phyloP scores from a whole-genome alignment of 257 asterid species.

The Ilex aquifolium region DNA sequence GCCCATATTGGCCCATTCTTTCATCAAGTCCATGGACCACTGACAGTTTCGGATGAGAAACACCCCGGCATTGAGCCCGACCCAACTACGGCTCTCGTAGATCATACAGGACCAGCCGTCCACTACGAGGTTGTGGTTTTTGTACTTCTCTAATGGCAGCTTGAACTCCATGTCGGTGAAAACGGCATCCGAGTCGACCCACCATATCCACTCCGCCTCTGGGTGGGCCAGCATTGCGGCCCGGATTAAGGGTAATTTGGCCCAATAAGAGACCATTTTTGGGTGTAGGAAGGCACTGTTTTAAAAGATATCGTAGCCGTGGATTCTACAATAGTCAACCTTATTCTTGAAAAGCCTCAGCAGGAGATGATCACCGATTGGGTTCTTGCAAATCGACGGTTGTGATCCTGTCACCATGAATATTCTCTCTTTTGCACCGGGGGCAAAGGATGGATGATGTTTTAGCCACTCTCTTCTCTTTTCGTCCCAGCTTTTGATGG shows the following conservation, averaged over 20 bases:
- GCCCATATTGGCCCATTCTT: constrained; percentile 75
- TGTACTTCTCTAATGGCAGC: constrained; percentile 58
- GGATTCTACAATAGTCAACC: constrained; percentile 67
- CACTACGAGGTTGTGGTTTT: constrained; percentile 46
- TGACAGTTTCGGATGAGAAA: constrained; percentile 67
- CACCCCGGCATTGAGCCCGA: constrained; percentile 60
- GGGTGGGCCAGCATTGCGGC: constrained; percentile 88
- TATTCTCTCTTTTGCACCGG: constrained; percentile 21
- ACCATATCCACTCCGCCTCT: constrained; percentile 64
- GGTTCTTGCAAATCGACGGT: constrained; percentile 51
- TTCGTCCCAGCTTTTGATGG: constrained; percentile 55
- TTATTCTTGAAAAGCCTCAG: constrained; percentile 68
- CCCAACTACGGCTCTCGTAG: constrained; percentile 66
- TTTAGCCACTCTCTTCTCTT: constrained; percentile 58
- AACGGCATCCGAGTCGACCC: constrained; percentile 80
- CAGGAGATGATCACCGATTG: constrained; percentile 52
- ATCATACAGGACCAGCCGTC: constrained; percentile 72
- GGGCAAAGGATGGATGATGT: constrained; percentile 31
- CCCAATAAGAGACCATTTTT: constrained; percentile 56
- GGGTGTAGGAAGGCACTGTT: constrained; percentile 48
- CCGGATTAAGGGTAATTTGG: constrained; percentile 53
- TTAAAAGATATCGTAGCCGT: constrained; percentile 52
- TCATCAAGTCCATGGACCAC: constrained; percentile 74
- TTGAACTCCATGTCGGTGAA: constrained; percentile 79
- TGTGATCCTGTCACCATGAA: constrained; percentile 75